phyloP scores from a whole-genome alignment of 306 rosid genomes.

The Mucuna pruriens region DNA sequence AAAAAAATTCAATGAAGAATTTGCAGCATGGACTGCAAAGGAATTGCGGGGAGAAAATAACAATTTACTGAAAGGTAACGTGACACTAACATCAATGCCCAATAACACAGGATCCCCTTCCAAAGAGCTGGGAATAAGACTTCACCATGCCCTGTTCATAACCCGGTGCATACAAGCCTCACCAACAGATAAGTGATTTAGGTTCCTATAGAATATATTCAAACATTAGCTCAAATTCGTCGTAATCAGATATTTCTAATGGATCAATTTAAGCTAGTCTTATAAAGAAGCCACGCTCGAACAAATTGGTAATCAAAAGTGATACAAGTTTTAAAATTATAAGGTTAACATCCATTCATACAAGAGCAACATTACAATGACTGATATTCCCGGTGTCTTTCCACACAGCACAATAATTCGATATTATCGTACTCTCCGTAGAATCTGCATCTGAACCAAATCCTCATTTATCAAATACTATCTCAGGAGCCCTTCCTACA shows the following conservation, averaged over 20 bases:
- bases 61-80: no score
- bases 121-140: no score
- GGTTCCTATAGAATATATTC: background rate
- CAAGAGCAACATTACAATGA: conserved; percentile 30
- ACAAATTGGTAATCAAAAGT: conserved; percentile 15
- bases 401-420: conserved; percentile 19
- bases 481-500: conserved; percentile 38
- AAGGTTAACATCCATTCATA: conserved; percentile 35
- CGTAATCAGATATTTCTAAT: background rate
- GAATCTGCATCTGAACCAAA: conserved; percentile 33
- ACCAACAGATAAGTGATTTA: background rate
- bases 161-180: no score
- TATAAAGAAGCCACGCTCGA: background rate
- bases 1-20: no score
- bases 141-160: no score
- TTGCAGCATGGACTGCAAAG: no score
- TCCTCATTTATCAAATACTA: conserved; percentile 22
- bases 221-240: background rate
- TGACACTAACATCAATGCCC: no score
- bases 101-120: no score
- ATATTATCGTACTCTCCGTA: conserved; percentile 15
- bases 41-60: no score
- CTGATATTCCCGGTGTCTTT: conserved; percentile 13
- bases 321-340: background rate
- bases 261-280: background rate